Conservation (phyloP, 2,329 filamentous ascomycete genomes). For the Aspergillus piperis region DNA sequence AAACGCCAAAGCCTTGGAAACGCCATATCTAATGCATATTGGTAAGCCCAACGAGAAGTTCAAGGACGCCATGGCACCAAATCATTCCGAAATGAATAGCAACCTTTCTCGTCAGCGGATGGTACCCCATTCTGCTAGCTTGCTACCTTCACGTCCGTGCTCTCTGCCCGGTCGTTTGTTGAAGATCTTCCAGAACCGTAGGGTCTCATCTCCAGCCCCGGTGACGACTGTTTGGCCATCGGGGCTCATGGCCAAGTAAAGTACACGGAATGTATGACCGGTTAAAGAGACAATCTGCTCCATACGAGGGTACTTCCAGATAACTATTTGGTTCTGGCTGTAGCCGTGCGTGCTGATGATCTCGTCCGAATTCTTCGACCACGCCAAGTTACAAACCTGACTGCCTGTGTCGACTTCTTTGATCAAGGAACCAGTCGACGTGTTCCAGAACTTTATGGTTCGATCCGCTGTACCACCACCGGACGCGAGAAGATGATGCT, state of each 20-base stretch:
- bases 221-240: slow-evolving; percentile 93
- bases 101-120: slow-evolving; percentile 59
- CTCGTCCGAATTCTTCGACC: slow-evolving; percentile 97
- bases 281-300: slow-evolving; percentile 93
- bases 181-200: slow-evolving; percentile 97
- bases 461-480: slow-evolving; percentile 94
- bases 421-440: slow-evolving; percentile 73
- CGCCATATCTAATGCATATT: slow-evolving; percentile 39
- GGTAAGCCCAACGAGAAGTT: slow-evolving; percentile 20
- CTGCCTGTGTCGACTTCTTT: slow-evolving; percentile 95
- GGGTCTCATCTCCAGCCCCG: slow-evolving; percentile 91
- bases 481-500: slow-evolving; percentile 88
- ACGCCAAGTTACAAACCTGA: slow-evolving; percentile 97
- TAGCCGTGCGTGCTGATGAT: slow-evolving; percentile 97
- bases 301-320: slow-evolving; percentile 99
- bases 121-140: slow-evolving; percentile 76
- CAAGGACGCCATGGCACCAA: slow-evolving; percentile 17
- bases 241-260: slow-evolving; percentile 96
- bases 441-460: slow-evolving; percentile 98
- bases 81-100: not conserved
- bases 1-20: slow-evolving; percentile 32
- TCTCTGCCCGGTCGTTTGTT: slow-evolving; percentile 72
- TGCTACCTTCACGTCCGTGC: slow-evolving; percentile 66
- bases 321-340: slow-evolving; percentile 96
- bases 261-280: slow-evolving; percentile 92